Base-by-base conservation (phyloP, 257 asterid species). In the Solanum bulbocastanum region DNA sequence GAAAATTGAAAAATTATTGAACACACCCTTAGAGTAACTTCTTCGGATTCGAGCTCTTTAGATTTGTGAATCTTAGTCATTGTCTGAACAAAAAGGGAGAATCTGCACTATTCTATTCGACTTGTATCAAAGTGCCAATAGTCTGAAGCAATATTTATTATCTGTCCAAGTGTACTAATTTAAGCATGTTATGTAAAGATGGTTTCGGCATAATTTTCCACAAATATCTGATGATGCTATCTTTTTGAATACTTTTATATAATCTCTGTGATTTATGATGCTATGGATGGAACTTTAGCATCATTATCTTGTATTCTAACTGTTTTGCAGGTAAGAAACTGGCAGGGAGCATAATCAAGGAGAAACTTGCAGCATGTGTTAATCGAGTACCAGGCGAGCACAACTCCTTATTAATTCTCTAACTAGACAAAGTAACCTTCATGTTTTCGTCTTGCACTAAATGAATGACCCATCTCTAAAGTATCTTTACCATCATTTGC, bases 351-450 rank as follows among this genome's bases (percentile, higher is more conserved):
- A 94, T 97, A 87, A 95, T 97, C 84, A 95, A 94, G 89, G 99
- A 89, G 90, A 93, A 94, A 89, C 98, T 97, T 52, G 99, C 99
- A 23, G 98, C 99, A 85, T 97, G 98, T 86, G 99, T 97, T 88
- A 97, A 96, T 90, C 92, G 96, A 87, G 93, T 96, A 39, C 98
- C 98, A 91, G 99, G 99, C 87, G 73, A 46, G 94, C 88, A 10
- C 68, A 82, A 3, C 69, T 82, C 85, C 85, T 46, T 10, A 30
- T 82, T 30, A 30, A 86, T 86, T 88, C 73, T 86, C 73, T 32
- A 22, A 39, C 56, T 49, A 65, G 39, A 40, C 8, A 30, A 30
- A 9, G 18, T 30, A 49, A 49, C 42, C 7, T 82, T 82, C 69
- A 16, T 49, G 40, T 30, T 30, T 49, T 52, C 44, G 27, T 30